Base-by-base conservation (phyloP, 208 protist genomes). In the Trypanosoma platydactyli region DNA sequence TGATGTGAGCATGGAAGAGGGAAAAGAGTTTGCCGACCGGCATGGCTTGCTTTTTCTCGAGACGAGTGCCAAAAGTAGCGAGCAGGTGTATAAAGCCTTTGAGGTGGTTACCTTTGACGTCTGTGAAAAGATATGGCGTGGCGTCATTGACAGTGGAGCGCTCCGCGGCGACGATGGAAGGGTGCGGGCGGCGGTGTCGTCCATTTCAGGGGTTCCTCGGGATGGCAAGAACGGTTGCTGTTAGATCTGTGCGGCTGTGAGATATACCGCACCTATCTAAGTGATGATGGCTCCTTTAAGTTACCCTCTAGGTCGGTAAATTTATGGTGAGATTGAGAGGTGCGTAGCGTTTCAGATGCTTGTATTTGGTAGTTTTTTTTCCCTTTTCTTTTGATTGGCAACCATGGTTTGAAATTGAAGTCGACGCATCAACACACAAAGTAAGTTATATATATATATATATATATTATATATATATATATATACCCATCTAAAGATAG, bases 31-130 rank as follows among this genome's bases (percentile, higher is more conserved):
- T 78, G 97, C 97, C 0, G 57, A 78, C 1, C 78, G 97, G 42
- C 68, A 98, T 44, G 80, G 80, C 30, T 73, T 98, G 0, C 27
- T 95, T 3, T 99, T 98, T 68, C 64, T 98, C 11, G 97, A 99
- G 68, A 98, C 97, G 0, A 94, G 83, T 16, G 97, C 97, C 4
- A 98, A 99, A 78, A 97, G 87, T 6, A 91, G 84, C 6, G 51
- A 80, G 52, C 86, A 88, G 56, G 88, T 97, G 16, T 86, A 92
- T 48, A 57, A 95, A 48, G 92, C 91, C 3, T 97, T 97, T 76
- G 75, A 94, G 33, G 66, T 72, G 24, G 97, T 92, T 3, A 90
- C 92, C 0, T 49, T 73, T 64, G 56, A 73, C 6, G 94, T 97
- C 51, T 92, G 91, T 61, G 77, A 86, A 16, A 96, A 97, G 58